A percentile compares a stretch with the other conserved stretches of the same genome.
These are phyloP conservation scores for Cylindrotheca closterium DNA, from an alignment of 108 stramenopile species.

Conservation along the genomic window DNA sequence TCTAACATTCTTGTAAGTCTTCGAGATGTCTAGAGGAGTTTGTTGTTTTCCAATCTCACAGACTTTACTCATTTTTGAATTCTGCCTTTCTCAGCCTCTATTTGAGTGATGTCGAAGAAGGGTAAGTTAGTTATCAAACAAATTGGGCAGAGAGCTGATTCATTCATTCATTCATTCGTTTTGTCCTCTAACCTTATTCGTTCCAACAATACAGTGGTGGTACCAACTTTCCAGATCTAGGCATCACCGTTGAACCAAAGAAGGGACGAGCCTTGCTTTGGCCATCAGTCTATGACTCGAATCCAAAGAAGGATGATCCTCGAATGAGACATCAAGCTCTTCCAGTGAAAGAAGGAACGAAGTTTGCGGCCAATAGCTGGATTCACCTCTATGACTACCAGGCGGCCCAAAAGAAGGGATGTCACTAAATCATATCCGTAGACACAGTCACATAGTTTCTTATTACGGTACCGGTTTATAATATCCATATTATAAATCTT, in stretches of 20 bases:
- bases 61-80: conserved; percentile 9
- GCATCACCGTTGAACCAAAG: conserved; percentile 71
- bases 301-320: conserved; percentile 50
- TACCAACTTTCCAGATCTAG: conserved; percentile 64
- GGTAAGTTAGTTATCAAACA: conserved; percentile 49
- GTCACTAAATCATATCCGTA: conserved; percentile 17
- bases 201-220: conserved; percentile 80
- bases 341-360: conserved; percentile 71
- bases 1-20: conserved; percentile 63
- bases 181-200: no score
- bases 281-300: conserved; percentile 69
- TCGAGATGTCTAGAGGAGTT: no score
- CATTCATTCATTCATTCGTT: conserved; percentile 62
- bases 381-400: conserved; percentile 75
- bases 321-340: conserved; percentile 83
- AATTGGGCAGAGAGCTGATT: conserved; percentile 45
- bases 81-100: conserved; percentile 45
- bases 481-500: no score
- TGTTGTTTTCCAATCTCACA: no score
- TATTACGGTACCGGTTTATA: no score
- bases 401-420: conserved; percentile 36
- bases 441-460: no score
- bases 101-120: conserved; percentile 86
- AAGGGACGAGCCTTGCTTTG: conserved; percentile 80
- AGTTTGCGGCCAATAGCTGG: conserved; percentile 91